These are phyloP conservation scores for Boletus rufocinnamomeus DNA, from an alignment of 768 basidiomycete species.

Conservation along the genomic window DNA sequence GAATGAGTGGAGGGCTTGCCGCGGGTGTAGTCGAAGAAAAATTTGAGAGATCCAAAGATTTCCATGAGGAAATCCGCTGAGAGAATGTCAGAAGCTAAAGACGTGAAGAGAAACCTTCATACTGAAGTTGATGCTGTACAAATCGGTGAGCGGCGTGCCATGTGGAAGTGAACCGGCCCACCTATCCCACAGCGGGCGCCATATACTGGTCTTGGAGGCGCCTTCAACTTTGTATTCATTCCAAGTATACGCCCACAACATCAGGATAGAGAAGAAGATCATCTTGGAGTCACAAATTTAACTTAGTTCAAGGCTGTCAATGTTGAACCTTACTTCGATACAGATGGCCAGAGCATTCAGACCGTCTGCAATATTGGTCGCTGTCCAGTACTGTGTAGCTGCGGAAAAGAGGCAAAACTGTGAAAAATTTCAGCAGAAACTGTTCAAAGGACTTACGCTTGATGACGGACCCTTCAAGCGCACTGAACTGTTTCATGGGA, in stretches of 20 bases:
- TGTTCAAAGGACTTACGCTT: slow-evolving; percentile 43
- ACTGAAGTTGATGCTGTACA: slow-evolving; percentile 48
- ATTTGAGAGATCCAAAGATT: slow-evolving; percentile 61
- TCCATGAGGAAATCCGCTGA: slow-evolving; percentile 68
- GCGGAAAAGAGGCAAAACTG: not conserved
- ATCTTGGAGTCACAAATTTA: slow-evolving; percentile 49
- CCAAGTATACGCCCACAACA: slow-evolving; percentile 83
- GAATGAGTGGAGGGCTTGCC: slow-evolving; percentile 34
- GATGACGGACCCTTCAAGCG: slow-evolving; percentile 70
- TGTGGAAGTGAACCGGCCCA: slow-evolving; percentile 15
- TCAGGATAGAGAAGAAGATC: slow-evolving; percentile 75
- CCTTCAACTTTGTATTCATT: slow-evolving; percentile 62
- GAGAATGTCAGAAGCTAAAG: slow-evolving; percentile 9
- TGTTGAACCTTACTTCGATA: slow-evolving; percentile 60
- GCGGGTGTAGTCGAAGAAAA: slow-evolving; percentile 49
- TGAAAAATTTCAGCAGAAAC: not conserved
- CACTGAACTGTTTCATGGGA: slow-evolving; percentile 51
- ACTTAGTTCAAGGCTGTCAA: not conserved
- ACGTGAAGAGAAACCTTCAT: slow-evolving; percentile 19
- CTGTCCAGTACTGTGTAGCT: slow-evolving; percentile 83
- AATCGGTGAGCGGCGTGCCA: slow-evolving; percentile 5
- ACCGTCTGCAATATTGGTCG: slow-evolving; percentile 82
- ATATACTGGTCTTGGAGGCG: slow-evolving; percentile 52
- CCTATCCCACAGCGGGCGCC: slow-evolving; percentile 72
- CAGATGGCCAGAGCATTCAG: slow-evolving; percentile 80